Base-by-base conservation (phyloP, 2,329 filamentous ascomycete species). In the Mollisiaceae sp. region DNA sequence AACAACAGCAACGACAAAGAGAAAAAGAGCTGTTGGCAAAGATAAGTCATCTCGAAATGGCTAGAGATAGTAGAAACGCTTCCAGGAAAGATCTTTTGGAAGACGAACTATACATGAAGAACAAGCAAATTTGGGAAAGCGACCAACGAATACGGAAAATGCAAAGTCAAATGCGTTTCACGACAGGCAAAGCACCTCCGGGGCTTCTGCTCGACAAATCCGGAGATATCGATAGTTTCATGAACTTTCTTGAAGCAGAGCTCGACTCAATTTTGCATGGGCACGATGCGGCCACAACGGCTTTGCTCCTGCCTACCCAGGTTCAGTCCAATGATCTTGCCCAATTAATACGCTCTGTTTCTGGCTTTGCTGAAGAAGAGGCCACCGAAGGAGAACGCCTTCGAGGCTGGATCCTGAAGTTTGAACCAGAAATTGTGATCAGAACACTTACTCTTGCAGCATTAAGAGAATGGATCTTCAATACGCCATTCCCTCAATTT, bases 241-340 rank as follows among this genome's bases (percentile, higher is more conserved):
- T 62, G 60, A n/a, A 56, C 20, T n/a, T 36, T 15, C 22, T 56
- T 35, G 22, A 36, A n/a, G 62, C 58, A 8, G 64, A 64, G 22
- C 43, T 68, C 9, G 56, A 54, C 11, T 68, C 66, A 8, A 66
- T 66, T 54, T 41, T 63, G 24, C 60, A 59, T 36, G 52, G 32
- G 22, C 54, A 52, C 18, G 22, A 32, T 18, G 24, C 8, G 11
- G 36, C 36, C 8, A 41, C 11, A 14, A 18, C 3, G 11, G 27
- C 27, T 32, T 32, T 6, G 27, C 38, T 41, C 15, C 8, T 2
- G 38, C 12, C 15, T 3, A 12, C 38, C 3, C 4, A 3, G 38
- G 12, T 14, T 14, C 38, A 41, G 8, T 41, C 38, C 38, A 4
- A 18, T 41, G 38, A 41, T 14, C 38, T 41, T 12, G 11, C 11